Percentiles rank a stretch among this genome's conserved stretches.
Conservation (phyloP, 2,329 filamentous ascomycete genomes). For the Tolypocladium tundrense region DNA sequence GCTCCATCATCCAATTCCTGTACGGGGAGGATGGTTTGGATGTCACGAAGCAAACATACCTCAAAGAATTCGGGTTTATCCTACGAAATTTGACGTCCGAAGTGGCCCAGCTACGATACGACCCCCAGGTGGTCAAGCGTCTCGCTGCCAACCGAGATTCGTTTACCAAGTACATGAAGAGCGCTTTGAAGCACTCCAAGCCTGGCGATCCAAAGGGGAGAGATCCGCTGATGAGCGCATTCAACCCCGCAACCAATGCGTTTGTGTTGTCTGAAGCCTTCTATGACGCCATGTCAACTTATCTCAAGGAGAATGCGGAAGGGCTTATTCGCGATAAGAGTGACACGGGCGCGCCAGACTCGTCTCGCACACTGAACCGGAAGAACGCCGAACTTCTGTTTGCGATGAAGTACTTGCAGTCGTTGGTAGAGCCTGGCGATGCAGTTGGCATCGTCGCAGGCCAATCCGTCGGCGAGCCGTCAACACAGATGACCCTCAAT, state of each 20-base stretch:
- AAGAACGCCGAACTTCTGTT: slow-evolving; percentile 77
- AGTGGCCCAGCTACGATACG: slow-evolving; percentile 63
- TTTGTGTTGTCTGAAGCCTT: slow-evolving; percentile 88
- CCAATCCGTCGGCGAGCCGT: slow-evolving; percentile 93
- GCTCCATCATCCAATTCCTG: slow-evolving; percentile 84
- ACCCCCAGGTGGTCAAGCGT: slow-evolving; percentile 33
- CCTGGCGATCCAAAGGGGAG: slow-evolving; percentile 44
- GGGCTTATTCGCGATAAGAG: slow-evolving; percentile 32
- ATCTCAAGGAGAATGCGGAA: slow-evolving; percentile 67
- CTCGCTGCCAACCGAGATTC: slow-evolving; percentile 44
- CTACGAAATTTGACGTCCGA: slow-evolving; percentile 77
- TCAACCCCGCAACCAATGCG: slow-evolving; percentile 65
- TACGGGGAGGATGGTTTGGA: slow-evolving; percentile 96
- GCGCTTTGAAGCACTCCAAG: slow-evolving; percentile 58
- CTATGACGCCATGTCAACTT: slow-evolving; percentile 60
- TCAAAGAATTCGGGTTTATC: slow-evolving; percentile 86
- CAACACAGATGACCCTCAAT: slow-evolving; percentile 98
- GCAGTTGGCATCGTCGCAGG: slow-evolving; percentile 94
- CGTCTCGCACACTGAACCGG: slow-evolving; percentile 35
- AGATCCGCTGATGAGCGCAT: slow-evolving; percentile 68
- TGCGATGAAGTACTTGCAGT: slow-evolving; percentile 86
- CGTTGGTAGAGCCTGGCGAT: slow-evolving; percentile 87
- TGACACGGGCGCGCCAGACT: slow-evolving; percentile 10
- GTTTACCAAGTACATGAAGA: slow-evolving; percentile 70
- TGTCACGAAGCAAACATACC: slow-evolving; percentile 84